These are phyloP conservation scores for Huntiella bhutanensis DNA, from an alignment of 2,329 filamentous ascomycete genomes.

Conservation along the genomic window DNA sequence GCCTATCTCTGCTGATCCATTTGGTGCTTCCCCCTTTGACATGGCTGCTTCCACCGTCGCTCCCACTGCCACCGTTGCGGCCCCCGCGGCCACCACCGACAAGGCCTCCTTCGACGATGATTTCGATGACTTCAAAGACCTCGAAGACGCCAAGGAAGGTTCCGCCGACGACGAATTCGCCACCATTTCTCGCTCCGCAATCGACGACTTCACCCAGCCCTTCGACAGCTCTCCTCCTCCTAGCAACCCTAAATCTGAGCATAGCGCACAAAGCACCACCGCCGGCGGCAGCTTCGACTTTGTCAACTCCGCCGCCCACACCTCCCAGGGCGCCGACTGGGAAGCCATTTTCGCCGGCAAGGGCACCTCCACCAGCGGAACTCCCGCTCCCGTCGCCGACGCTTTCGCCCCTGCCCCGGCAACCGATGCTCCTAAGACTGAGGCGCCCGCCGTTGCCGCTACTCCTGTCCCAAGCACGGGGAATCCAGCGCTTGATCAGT, in stretches of 20 bases:
- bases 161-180: conserved; percentile 64
- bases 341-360: conserved; percentile 58
- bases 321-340: conserved; percentile 57
- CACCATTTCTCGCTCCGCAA: conserved; percentile 47
- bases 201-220: conserved; percentile 64
- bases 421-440: conserved; percentile 13
- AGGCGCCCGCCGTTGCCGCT: conserved; percentile 12
- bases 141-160: conserved; percentile 70
- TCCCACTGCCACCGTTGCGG: conserved; percentile 15
- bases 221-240: conserved; percentile 52
- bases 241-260: conserved; percentile 35
- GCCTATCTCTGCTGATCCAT: conserved; percentile 20
- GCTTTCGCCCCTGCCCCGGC: conserved; percentile 5
- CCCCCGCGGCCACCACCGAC: conserved; percentile 21
- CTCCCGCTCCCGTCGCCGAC: conserved; percentile 14
- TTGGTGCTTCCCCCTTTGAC: conserved; percentile 18
- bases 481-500: conserved; percentile 73
- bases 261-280: conserved; percentile 16
- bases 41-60: conserved; percentile 15
- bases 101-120: conserved; percentile 53
- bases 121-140: conserved; percentile 62
- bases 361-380: conserved; percentile 14
- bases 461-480: conserved; percentile 55
- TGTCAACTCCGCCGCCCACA: conserved; percentile 21
- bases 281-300: conserved; percentile 40